Conservation (phyloP, 2,329 filamentous ascomycete species). For the Trichophyton mentagrophytes region DNA sequence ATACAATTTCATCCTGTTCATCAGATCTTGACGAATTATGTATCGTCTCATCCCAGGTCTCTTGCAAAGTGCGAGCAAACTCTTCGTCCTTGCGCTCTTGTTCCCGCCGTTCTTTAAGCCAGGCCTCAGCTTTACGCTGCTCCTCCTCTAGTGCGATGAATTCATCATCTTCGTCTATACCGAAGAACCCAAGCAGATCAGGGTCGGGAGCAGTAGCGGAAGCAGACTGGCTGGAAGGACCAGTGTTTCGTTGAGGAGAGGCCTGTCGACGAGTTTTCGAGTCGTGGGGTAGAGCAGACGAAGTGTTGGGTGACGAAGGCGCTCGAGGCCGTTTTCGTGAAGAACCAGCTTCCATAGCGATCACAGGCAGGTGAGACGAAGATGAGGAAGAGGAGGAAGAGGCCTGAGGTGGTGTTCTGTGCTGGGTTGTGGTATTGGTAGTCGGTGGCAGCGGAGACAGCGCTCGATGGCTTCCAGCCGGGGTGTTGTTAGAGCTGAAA, state of each 20-base stretch:
- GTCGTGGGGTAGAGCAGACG: neutral
- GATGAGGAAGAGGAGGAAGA: neutral
- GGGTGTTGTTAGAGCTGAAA: neutral
- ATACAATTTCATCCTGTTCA: neutral
- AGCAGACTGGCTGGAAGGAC: neutral
- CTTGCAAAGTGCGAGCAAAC: conserved; percentile 27
- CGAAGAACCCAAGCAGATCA: conserved; percentile 18
- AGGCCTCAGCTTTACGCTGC: conserved; percentile 22
- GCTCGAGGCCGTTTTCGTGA: neutral
- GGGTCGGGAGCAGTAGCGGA: neutral
- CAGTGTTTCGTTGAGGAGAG: neutral
- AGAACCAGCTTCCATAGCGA: neutral
- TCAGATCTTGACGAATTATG: conserved; percentile 3
- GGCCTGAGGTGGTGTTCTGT: neutral
- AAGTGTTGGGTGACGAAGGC: neutral
- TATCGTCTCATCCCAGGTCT: conserved; percentile 16
- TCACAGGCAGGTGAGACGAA: neutral
- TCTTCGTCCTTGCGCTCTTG: conserved; percentile 29
- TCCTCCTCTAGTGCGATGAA: conserved; percentile 21
- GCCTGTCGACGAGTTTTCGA: neutral
- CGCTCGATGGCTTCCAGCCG: neutral
- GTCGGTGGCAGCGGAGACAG: neutral
- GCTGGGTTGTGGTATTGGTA: too few relatives aligned
- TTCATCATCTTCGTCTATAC: conserved; percentile 17
- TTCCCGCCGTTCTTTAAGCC: conserved; percentile 20